Percentiles rank a stretch among this genome's conserved stretches.
phyloP scores from a whole-genome alignment of 2,329 filamentous ascomycete species.

The Ceratocystis diversiconidia region DNA sequence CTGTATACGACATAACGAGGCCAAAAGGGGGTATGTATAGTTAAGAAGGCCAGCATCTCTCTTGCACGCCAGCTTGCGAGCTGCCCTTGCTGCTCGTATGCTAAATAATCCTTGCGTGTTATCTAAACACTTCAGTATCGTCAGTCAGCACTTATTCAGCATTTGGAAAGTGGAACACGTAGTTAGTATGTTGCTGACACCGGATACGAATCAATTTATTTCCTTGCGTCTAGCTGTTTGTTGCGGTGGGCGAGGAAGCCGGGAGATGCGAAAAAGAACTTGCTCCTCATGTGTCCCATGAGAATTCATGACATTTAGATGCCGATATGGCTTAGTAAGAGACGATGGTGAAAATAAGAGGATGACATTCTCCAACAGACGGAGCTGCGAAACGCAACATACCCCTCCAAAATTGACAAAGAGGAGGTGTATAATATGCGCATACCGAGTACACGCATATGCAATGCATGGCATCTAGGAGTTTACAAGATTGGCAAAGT shows the following conservation, averaged over 20 bases:
- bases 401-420: not conserved
- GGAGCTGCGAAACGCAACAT: not conserved
- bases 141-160: conserved; percentile 18
- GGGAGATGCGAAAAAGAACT: not conserved
- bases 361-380: not conserved
- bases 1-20: not conserved
- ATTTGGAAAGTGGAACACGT: not conserved
- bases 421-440: not conserved
- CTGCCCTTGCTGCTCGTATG: not conserved
- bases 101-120: not conserved
- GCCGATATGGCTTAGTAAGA: not conserved
- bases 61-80: not conserved
- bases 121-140: not conserved
- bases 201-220: not conserved
- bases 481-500: not conserved
- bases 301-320: not conserved
- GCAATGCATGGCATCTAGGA: not conserved
- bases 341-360: not conserved
- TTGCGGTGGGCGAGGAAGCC: not conserved
- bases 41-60: not conserved
- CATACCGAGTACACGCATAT: no score
- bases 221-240: no score
- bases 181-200: not conserved
- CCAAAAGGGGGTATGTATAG: not conserved
- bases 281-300: not conserved